Evolutionary conservation across 2,329 filamentous ascomycete species (phyloP).

Genomic region (Stenocarpella maydis): DNA sequence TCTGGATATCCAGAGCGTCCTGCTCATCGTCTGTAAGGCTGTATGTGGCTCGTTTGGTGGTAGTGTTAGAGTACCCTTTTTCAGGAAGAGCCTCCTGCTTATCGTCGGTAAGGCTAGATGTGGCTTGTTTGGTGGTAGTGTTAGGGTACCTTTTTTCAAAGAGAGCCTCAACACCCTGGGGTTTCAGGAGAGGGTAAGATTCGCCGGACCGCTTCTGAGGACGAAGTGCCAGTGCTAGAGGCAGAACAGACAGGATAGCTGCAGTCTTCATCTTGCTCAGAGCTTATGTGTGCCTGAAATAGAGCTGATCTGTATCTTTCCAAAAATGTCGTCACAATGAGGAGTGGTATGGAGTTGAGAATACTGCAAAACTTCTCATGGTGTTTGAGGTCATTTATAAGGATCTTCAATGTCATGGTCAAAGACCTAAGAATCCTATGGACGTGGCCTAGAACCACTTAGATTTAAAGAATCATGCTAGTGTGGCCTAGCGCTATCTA

Average conservation of each 20-base stretch:
- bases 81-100: no score
- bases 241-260: constrained; percentile 6
- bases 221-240: constrained; percentile 6
- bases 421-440: no score
- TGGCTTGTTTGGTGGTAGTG: no score
- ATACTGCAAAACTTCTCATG: neutral
- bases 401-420: neutral
- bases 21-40: no score
- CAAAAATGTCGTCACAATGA: neutral
- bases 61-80: no score
- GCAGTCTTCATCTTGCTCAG: constrained; percentile 11
- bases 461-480: no score
- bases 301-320: neutral
- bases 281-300: neutral
- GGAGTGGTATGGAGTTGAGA: neutral
- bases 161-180: neutral
- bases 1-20: no score
- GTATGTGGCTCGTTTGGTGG: no score
- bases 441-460: no score
- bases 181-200: constrained; percentile 2
- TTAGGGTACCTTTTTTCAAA: constrained; percentile 14
- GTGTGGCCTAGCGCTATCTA: no score
- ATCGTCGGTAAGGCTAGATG: no score
- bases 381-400: neutral
- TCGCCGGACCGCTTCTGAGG: constrained; percentile 3